Base-by-base conservation (phyloP, 1,139 yeast genomes). In the Nematodospora anomalae region DNA sequence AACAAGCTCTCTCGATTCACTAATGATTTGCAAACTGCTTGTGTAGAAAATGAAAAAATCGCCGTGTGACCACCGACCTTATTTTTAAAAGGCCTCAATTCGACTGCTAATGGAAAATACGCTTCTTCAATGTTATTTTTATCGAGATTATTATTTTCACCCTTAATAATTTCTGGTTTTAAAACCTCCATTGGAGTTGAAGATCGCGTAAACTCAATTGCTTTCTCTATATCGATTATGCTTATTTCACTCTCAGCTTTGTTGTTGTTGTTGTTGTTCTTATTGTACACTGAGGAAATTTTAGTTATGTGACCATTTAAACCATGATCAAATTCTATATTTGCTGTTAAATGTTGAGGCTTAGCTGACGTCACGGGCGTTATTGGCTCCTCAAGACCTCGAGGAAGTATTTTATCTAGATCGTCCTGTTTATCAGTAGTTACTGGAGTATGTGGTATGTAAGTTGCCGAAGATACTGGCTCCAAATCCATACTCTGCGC, bases 61-160 rank as follows among this genome's bases (percentile, higher is more conserved):
- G 97, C 97, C 0, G 97, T 92, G 57, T 94, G 99, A 0, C 99
- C 99, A 7, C 99, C 99, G 6, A 94, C 98, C 54, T 86, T 86
- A 55, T 92, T 90, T 46, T 83, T 80, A 16, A 48, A 48, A 7
- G 52, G 52, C 36, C 87, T 79, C 39, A 90, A 64, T 55, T 89
- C 96, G 1, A 89, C 96, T 1, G 96, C 81, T 31, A 81, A 62
- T 2, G 89, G 86, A 49, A 69, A 82, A 25, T 36, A 28, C 3
- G 36, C 15, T 25, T 27, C 32, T 16, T 28, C 25, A 4, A 28
- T 10, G 13, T 16, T 16, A 14, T 26, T 9, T 4, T 14, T 14
- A 12, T 28, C 15, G 7, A 27, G 6, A 6, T 10, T 13, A 15
- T 27, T 13, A 22, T 18, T 26, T 8, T 12, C 21, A 11, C 13